These are phyloP conservation scores for Picea sitchensis DNA, from an alignment of 75 land plant species.

Conservation along the genomic window DNA sequence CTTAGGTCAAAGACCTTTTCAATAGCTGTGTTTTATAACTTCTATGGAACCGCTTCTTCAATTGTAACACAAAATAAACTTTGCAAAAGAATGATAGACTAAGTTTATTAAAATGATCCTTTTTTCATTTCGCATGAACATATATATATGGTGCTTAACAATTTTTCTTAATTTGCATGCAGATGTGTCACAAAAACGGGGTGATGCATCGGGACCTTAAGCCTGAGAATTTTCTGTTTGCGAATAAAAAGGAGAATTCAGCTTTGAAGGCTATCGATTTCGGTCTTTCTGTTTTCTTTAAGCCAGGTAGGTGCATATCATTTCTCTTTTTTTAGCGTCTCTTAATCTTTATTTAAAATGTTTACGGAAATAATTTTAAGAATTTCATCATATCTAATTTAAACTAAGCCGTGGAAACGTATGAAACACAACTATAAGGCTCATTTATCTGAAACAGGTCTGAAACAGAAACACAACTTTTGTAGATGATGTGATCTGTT, in stretches of 20 bases:
- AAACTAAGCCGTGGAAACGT: too few relatives aligned
- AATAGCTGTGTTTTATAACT: too few relatives aligned
- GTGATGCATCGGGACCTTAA: conserved; percentile 81
- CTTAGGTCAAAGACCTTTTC: too few relatives aligned
- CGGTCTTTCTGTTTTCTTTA: conserved; percentile 71
- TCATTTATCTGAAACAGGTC: neutral
- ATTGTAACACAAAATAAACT: too few relatives aligned
- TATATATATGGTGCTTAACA: neutral
- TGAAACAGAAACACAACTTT: neutral
- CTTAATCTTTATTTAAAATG: neutral
- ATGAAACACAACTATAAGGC: neutral
- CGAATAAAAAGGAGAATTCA: conserved; percentile 62
- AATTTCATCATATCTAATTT: too few relatives aligned
- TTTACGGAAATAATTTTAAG: too few relatives aligned
- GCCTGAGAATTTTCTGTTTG: conserved; percentile 81
- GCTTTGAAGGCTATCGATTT: conserved; percentile 73
- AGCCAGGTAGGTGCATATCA: conserved; percentile 39
- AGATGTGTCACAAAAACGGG: conserved; percentile 68
- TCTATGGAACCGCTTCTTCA: too few relatives aligned
- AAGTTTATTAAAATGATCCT: neutral
- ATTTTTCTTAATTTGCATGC: neutral
- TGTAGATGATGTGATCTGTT: neutral
- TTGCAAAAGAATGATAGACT: neutral
- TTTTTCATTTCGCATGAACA: neutral
- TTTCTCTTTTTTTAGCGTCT: neutral